Evolutionary conservation across 495 filamentous ascomycete genomes (phyloP).

Genomic region (Trichoderma erinaceum): DNA sequence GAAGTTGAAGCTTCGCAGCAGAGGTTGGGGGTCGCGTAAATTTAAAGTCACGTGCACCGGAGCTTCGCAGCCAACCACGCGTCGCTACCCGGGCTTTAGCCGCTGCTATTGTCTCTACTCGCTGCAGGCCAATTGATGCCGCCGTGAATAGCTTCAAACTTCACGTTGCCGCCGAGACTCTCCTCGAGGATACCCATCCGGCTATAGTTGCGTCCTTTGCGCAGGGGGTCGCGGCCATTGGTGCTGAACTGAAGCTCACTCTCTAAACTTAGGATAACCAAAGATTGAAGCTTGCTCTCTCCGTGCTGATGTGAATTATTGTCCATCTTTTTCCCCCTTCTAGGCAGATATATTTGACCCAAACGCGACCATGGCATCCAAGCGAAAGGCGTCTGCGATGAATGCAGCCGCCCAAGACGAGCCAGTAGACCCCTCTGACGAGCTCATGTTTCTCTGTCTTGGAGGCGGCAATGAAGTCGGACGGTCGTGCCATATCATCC

Average conservation of each 20-base stretch:
- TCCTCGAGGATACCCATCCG: neutral
- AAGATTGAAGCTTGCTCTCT: neutral
- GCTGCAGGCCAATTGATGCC: neutral
- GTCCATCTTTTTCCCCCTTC: neutral
- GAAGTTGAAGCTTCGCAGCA: conserved; percentile 7
- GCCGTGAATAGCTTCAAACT: neutral
- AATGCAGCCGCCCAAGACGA: conserved; percentile 54
- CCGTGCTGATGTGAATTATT: conserved; percentile 16
- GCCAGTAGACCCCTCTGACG: conserved; percentile 71
- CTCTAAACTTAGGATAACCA: neutral
- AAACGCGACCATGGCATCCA: conserved; percentile 56
- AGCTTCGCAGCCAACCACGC: neutral
- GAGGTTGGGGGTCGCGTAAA: conserved; percentile 16
- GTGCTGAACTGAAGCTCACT: neutral
- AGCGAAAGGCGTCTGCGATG: conserved; percentile 67
- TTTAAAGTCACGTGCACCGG: conserved; percentile 18
- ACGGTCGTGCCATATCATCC: conserved; percentile 92
- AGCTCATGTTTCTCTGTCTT: conserved; percentile 86
- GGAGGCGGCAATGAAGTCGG: conserved; percentile 97
- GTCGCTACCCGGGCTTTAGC: conserved; percentile 8
- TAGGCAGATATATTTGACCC: neutral
- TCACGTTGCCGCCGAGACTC: neutral
- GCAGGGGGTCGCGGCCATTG: neutral
- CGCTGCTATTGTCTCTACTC: neutral
- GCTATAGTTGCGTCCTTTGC: neutral